Evolutionary conservation across 306 rosid genomes (phyloP), one percentile per base, ranked within the genome.

Genomic region (Glycine soja): DNA sequence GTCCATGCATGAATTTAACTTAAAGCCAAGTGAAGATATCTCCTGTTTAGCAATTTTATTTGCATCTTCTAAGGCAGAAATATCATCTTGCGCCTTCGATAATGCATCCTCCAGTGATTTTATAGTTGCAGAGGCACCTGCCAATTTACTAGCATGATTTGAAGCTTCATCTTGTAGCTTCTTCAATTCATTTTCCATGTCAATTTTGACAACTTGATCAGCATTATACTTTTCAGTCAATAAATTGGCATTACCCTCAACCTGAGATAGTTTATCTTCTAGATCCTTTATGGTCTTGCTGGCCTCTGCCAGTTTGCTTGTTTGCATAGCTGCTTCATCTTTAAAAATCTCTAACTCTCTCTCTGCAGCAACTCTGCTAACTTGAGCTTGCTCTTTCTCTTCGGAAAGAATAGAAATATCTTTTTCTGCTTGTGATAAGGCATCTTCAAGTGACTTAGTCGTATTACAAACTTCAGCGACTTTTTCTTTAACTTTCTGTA

Each of bases 341-440:
- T 82, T 93, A 58, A 81, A 84, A 81, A 83, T 85, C 72, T 80
- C 90, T 70, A 89, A 89, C 81, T 92, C 98, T 53, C 72, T 70
- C 86, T 89, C 97, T 47, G 89, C 87, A 77, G 88, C 78, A 75
- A 77, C 88, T 86, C 83, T 90, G 82, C 88, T 67, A 34, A 68
- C 77, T 85, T 88, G 83, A 84, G 88, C 93, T 77, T 87, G 86
- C 87, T 95, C 96, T 74, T 88, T 95, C 80, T 91, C 98, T 78
- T 65, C 43, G 54, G 89, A 79, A 76, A 90, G 88, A 76, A 75
- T 62, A 59, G 87, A 77, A 58, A 90, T 51, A 70, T 87, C 88
- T 62, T 90, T 86, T 85, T 90, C 94, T 63, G 92, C 97, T 61
- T 74, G 86, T 52, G 88, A 90, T 47, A 95, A 88, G 10, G 94